Percentiles rank a stretch among this genome's conserved stretches.
These are phyloP conservation scores for Colletotrichum tabaci DNA, from an alignment of 2,329 filamentous ascomycete genomes.

Conservation along the genomic window DNA sequence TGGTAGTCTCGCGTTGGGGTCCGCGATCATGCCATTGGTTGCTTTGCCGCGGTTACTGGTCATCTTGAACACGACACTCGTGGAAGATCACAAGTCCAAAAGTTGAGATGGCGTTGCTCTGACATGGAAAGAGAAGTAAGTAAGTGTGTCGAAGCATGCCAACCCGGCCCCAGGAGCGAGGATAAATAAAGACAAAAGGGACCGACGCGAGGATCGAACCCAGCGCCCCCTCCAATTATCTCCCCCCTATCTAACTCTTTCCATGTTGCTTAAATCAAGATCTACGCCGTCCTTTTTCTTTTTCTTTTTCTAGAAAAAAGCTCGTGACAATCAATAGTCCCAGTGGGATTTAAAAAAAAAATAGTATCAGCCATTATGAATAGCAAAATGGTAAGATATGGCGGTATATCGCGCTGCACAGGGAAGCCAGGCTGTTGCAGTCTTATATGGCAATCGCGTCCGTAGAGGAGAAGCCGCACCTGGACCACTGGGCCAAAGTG, in stretches of 20 bases:
- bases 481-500: neutral
- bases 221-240: neutral
- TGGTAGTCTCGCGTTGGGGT: neutral
- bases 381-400: neutral
- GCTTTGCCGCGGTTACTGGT: neutral
- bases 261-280: no score
- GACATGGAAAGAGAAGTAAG: neutral
- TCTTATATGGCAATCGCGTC: neutral
- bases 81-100: neutral
- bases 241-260: neutral
- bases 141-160: no score
- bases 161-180: neutral
- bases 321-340: no score
- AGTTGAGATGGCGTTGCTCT: neutral
- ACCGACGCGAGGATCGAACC: neutral
- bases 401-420: neutral
- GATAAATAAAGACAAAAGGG: neutral
- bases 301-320: no score
- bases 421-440: constrained; percentile 1
- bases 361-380: no score
- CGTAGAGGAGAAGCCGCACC: neutral
- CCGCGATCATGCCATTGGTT: neutral
- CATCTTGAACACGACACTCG: neutral
- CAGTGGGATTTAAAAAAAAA: no score
- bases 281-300: no score